Evolutionary conservation across 495 filamentous ascomycete species (phyloP).

Genomic region (Xylaria cubensis): DNA sequence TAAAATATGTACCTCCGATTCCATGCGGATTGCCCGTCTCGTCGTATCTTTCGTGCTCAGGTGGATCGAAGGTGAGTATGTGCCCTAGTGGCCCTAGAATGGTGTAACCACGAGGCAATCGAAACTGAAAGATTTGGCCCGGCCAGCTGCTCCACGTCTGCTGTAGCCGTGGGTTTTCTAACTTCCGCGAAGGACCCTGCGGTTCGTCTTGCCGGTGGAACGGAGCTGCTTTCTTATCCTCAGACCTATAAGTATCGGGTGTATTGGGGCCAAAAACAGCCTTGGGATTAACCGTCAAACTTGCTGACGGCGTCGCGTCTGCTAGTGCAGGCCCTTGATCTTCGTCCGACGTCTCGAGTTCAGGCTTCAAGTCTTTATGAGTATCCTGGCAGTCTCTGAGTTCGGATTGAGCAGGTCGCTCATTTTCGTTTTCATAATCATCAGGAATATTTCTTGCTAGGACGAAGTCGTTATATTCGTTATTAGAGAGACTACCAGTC

Average conservation of each 20-base stretch:
- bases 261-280: neutral
- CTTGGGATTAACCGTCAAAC: neutral
- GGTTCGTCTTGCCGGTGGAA: neutral
- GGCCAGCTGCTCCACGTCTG: neutral
- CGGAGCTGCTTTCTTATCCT: neutral
- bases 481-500: neutral
- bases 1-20: conserved; percentile 9
- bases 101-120: conserved; percentile 13
- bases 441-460: neutral
- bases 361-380: neutral
- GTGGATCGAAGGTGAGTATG: conserved; percentile 16
- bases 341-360: neutral
- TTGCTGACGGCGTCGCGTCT: neutral
- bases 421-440: no score
- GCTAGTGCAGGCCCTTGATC: neutral
- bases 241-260: neutral
- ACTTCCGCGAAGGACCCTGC: neutral
- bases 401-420: no score
- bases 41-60: conserved; percentile 3
- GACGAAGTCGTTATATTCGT: conserved; percentile 12
- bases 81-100: conserved; percentile 10
- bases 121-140: conserved; percentile 17
- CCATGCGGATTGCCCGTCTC: neutral
- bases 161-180: neutral
- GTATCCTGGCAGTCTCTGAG: no score